Conservation (phyloP, 2,329 filamentous ascomycete genomes). For the Talaromyces sp. region DNA sequence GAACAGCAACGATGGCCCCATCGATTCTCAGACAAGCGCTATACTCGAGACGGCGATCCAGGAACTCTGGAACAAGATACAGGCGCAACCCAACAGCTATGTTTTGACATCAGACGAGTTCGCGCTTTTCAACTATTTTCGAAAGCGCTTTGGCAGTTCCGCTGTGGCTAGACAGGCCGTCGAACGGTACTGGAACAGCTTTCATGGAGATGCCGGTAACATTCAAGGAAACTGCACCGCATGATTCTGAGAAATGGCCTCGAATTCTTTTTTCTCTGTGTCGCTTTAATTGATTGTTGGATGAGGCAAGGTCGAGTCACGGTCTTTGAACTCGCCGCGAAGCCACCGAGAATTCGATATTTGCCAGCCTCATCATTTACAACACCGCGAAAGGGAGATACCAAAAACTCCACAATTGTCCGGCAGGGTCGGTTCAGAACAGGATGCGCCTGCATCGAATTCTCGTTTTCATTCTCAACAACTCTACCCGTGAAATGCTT, state of each 20-base stretch:
- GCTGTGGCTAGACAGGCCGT: conserved; percentile 48
- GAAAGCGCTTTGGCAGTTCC: conserved; percentile 57
- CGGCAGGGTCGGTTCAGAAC: background rate
- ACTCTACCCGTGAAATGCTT: background rate
- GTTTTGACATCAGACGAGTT: conserved; percentile 74
- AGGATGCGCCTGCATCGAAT: background rate
- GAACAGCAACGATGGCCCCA: conserved; percentile 62
- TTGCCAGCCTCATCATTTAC: background rate
- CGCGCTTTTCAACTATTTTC: conserved; percentile 80
- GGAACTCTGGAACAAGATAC: conserved; percentile 64
- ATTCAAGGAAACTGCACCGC: conserved; percentile 14
- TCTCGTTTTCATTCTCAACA: background rate
- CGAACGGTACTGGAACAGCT: conserved; percentile 53
- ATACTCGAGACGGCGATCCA: conserved; percentile 62
- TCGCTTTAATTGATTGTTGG: background rate
- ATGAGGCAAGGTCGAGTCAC: too few relatives aligned
- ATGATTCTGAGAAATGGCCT: background rate
- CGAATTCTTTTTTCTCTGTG: background rate
- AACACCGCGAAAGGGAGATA: background rate
- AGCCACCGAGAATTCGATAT: background rate
- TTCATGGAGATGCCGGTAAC: conserved; percentile 21
- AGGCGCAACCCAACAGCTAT: conserved; percentile 61
- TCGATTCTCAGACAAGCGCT: conserved; percentile 57
- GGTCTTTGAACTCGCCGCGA: background rate
- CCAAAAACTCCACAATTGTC: background rate